Evolutionary conservation across 106 monocot species (phyloP).

Genomic region (Dendrobium catenatum): DNA sequence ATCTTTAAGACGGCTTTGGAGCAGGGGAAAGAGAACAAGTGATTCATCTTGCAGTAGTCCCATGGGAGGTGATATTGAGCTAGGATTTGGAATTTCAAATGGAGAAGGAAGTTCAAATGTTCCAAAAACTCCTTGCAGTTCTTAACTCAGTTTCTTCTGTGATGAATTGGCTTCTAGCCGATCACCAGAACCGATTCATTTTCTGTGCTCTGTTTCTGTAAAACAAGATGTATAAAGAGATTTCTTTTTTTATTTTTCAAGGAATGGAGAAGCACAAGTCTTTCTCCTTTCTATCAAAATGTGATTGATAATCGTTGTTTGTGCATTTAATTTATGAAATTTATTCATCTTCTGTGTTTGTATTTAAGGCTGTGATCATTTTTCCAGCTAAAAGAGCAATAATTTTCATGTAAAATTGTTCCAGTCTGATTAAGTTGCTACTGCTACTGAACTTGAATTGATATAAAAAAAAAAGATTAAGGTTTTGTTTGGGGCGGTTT

Average conservation of each 20-base stretch:
- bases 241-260: background rate
- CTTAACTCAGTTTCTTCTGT: background rate
- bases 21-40: conserved; percentile 7
- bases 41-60: background rate
- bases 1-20: conserved; percentile 14
- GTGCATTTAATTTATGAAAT: background rate
- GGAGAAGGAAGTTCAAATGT: conserved; percentile 6
- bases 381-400: too few species aligned
- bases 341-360: background rate
- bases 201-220: background rate
- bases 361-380: too few species aligned
- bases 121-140: conserved; percentile 4
- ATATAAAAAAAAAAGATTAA: too few species aligned
- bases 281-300: background rate
- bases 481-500: too few species aligned
- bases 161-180: conserved; percentile 1
- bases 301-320: background rate
- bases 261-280: background rate
- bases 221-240: background rate
- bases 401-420: too few species aligned
- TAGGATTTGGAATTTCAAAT: background rate
- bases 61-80: conserved; percentile 6
- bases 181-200: background rate
- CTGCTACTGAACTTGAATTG: too few species aligned
- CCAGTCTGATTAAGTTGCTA: too few species aligned